These are phyloP conservation scores for Penicillium goetzii DNA, from an alignment of 495 filamentous ascomycete species.

Conservation along the genomic window DNA sequence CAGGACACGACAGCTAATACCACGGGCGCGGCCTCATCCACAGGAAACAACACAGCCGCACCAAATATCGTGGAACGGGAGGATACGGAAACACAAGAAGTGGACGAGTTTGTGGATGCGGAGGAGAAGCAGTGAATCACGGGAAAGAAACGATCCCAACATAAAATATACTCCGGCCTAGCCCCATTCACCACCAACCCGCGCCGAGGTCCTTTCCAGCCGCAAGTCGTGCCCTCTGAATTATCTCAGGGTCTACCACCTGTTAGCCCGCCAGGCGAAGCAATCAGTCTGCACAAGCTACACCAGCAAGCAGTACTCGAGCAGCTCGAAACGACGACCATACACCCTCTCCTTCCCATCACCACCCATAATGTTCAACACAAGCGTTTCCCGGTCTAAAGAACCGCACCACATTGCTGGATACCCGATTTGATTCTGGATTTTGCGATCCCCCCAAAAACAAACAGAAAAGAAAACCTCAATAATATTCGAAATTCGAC, in stretches of 20 bases:
- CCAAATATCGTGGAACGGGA: constrained; percentile 41
- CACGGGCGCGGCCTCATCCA: constrained; percentile 18
- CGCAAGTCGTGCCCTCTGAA: too few species aligned
- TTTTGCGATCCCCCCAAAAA: constrained; percentile 16
- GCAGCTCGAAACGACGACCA: constrained; percentile 15
- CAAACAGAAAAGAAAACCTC: constrained; percentile 23
- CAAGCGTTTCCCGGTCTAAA: constrained; percentile 29
- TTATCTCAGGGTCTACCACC: background rate
- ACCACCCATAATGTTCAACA: constrained; percentile 35
- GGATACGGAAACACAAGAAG: constrained; percentile 52
- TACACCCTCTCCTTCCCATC: constrained; percentile 8
- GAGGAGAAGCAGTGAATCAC: constrained; percentile 36
- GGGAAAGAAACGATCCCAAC: background rate
- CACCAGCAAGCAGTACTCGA: constrained; percentile 16
- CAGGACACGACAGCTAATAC: constrained; percentile 33
- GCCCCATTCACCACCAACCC: constrained; percentile 11
- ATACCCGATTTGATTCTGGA: constrained; percentile 44
- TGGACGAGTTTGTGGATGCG: constrained; percentile 66
- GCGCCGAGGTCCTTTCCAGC: constrained; percentile 3
- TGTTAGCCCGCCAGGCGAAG: constrained; percentile 9
- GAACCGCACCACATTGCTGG: constrained; percentile 36
- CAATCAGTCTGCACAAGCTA: constrained; percentile 35
- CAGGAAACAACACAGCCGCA: constrained; percentile 14
- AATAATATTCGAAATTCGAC: background rate
- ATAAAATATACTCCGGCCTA: background rate